These are phyloP conservation scores for Penicillium chermesinum DNA, from an alignment of 495 filamentous ascomycete genomes.

Conservation along the genomic window DNA sequence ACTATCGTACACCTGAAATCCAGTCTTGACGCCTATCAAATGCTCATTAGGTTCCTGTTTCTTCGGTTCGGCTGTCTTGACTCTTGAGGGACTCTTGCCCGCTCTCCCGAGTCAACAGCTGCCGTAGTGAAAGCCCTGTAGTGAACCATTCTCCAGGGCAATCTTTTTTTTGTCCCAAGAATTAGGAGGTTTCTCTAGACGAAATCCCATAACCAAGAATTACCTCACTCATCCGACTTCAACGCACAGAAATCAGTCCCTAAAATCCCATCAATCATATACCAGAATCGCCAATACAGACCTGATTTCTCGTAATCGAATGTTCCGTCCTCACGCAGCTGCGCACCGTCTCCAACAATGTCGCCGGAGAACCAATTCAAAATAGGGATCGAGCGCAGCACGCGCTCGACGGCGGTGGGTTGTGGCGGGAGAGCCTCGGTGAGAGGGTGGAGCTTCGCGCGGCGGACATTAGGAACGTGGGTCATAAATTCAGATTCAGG, in stretches of 20 bases:
- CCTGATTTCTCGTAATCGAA: slow-evolving; percentile 74
- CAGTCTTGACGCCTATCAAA: slow-evolving; percentile 10
- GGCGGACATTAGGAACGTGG: slow-evolving; percentile 46
- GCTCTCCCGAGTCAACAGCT: neutral
- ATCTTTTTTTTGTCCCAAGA: too few relatives aligned
- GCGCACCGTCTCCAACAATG: slow-evolving; percentile 74
- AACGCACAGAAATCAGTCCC: slow-evolving; percentile 49
- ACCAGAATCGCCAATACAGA: slow-evolving; percentile 67
- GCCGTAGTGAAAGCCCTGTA: too few relatives aligned
- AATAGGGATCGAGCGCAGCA: slow-evolving; percentile 57
- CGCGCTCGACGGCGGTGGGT: slow-evolving; percentile 53
- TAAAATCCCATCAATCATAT: slow-evolving; percentile 40
- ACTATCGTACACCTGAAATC: slow-evolving; percentile 20
- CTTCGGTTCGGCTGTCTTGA: neutral
- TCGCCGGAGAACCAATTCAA: slow-evolving; percentile 68
- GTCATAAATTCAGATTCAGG: slow-evolving; percentile 47
- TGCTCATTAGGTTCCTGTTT: slow-evolving; percentile 4
- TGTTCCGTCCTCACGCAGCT: slow-evolving; percentile 68
- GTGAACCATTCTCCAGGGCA: too few relatives aligned
- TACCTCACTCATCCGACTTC: slow-evolving; percentile 40
- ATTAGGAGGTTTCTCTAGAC: too few relatives aligned
- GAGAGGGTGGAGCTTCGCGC: slow-evolving; percentile 47
- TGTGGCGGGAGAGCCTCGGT: slow-evolving; percentile 61
- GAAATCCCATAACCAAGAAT: too few relatives aligned
- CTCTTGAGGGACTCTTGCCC: neutral